Base-by-base conservation (phyloP, 169 alveolate genomes). In the Cyclospora cayetanensis region DNA sequence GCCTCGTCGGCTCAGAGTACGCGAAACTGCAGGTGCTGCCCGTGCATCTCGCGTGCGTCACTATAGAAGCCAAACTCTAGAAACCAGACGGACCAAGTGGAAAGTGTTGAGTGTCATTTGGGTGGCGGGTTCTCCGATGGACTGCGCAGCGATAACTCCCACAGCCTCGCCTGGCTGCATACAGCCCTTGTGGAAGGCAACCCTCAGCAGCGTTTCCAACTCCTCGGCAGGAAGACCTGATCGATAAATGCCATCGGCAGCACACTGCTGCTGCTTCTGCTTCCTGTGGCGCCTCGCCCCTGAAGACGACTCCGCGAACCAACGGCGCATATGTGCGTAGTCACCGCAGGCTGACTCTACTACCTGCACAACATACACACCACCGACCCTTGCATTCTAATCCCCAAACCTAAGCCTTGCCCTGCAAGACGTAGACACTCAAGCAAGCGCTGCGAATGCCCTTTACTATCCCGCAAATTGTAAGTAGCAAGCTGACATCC, bases 71-170 rank as follows among this genome's bases (percentile, higher is more conserved):
- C 25, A 29, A 27, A 7, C 37, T 25, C 20, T 27, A 50, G 18
- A 39, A 39, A 25, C 70, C 34, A 5, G n/a, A 29, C 99, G 99
- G 3, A 99, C 99, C 93, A 99, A 96, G 97, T 99, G 99, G 97
- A 99, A 99, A 34, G 99, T 99, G 95, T 99, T 99, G 79, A 99
- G 95, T 11, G 99, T 99, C 99, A 99, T 98, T 95, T 99, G 99
- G 31, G 99, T 99, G 39, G 99, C 98, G 0, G 99, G 99, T 90
- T 99, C 99, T 37, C 99, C 99, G 52, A 99, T 98, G 41, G 99
- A 97, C 90, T 99, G 99, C 2, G 99, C 99, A 1, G 99, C 99
- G 35, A 98, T 85, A 68, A 98, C 97, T 1, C 99, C 99, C 12
- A 99, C 99, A 46, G 99, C 99, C 94, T 99, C 99, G 7, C 99